Base-by-base conservation (phyloP, 257 asterid species). In the Solanum bulbocastanum region DNA sequence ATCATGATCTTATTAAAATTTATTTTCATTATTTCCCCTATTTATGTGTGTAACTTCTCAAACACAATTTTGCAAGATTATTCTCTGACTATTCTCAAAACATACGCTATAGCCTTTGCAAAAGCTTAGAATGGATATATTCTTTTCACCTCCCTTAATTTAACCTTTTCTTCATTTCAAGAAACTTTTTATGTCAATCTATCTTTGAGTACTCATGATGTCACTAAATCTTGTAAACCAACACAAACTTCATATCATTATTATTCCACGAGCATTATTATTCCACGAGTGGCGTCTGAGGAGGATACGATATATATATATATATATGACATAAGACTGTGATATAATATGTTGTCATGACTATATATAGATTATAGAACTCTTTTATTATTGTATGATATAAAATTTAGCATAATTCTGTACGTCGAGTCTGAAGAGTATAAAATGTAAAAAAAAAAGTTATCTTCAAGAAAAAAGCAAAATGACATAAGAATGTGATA, bases 41-140 rank as follows among this genome's bases (percentile, higher is more conserved):
- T 52, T 84, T 30, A 49, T 83, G 16, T 15, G 11, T 88, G 86
- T 82, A 86, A 60, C 89, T 87, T 89, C 89, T 82, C 62, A 87
- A 75, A 33, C 37, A 87, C 88, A 87, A 52, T 2, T 78, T 33
- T 22, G 42, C 22, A 62, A 85, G 33, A 84, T 44, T 78, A 86
- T 87, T 88, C 88, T 83, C 86, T 86, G 89, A 87, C 75, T 65
- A 76, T 86, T 72, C 83, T 87, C 62, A 10, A 58, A 76, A 42
- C 87, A 73, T 69, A 82, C 83, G 32, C 32, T 79, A 52, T 52
- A 71, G 60, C 86, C 76, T 69, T 58, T 58, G 22, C 83, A 79
- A 56, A 76, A 56, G 62, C 84, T 78, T 58, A 52, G 46, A 81
- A n/a, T 81, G 85, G 71, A 87, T 44, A 42, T 79, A 79, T 79